Evolutionary conservation across 2,329 filamentous ascomycete genomes (phyloP), one percentile per base, ranked within the genome.

Genomic region (Arachnopeziza araneosa): DNA sequence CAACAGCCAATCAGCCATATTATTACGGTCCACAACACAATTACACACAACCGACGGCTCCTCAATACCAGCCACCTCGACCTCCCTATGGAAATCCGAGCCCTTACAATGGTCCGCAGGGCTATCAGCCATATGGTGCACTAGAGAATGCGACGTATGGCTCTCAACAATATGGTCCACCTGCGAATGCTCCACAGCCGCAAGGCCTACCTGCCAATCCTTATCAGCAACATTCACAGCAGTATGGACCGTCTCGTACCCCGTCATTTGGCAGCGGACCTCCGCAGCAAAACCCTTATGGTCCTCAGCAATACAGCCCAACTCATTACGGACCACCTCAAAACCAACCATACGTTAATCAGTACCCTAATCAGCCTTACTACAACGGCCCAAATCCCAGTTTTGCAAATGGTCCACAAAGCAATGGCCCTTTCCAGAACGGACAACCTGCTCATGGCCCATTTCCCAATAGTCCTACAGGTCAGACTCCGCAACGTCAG

Each of bases 401-500:
- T 12, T 59, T 58, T n/a, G 10, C 24, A 12, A 55, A 55, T 50
- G 50, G 44, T 44, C 55, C 60, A 26, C 59, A 58, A 30, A 44
- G 36, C 17, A 44, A 44, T 12, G 10, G 6, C 6, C 36, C 36
- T 44, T 54, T 54, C 26, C 55, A 51, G 17, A 52, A 52, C 36
- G 48, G 49, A 10, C 51, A 48, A 9, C 17, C 21, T 30, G 26
- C 22, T 50, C 36, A 44, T 8, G 12, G 36, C 10, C 12, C 36
- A 6, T 44, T 55, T 56, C 32, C 26, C 30, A 62, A 66, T 26
- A 58, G 48, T 50, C 58, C 60, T 24, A 54, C 54, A 24, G 23
- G 48, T n/a, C 57, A 59, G 56, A 52, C 23, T 23, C 64, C 63
- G 14, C 55, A 54, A 10, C 63, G 67, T 21, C 71, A 72, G 56